Conservation (phyloP, 306 rosid genomes). For the Rubus parviflorus region DNA sequence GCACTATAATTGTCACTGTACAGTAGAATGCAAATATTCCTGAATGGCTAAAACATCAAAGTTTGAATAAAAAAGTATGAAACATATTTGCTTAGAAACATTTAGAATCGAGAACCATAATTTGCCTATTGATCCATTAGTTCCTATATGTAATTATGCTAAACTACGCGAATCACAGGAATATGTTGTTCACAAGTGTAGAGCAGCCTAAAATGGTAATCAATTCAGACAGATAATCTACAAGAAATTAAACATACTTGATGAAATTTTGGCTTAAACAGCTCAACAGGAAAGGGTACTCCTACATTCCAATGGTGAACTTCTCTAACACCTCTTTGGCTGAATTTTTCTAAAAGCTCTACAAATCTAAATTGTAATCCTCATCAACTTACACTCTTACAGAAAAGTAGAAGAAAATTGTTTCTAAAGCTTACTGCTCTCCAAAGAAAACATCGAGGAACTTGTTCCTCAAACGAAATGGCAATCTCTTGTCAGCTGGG, state of each 20-base stretch:
- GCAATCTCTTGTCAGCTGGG: neutral
- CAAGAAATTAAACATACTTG: neutral
- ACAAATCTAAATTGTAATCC: neutral
- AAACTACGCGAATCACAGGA: neutral
- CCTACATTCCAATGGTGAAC: neutral
- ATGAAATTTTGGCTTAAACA: neutral
- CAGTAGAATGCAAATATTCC: neutral
- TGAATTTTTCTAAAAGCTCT: neutral
- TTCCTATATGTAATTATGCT: too few relatives aligned
- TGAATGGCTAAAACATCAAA: too few relatives aligned
- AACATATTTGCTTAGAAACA: too few relatives aligned
- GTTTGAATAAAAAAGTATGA: neutral
- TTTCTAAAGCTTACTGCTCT: slow-evolving; percentile 3
- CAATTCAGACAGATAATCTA: neutral
- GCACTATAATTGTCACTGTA: neutral
- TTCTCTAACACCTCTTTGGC: neutral
- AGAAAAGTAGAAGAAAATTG: neutral
- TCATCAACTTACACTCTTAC: neutral
- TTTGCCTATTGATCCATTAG: too few relatives aligned
- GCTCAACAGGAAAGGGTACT: neutral
- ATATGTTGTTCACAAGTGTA: neutral
- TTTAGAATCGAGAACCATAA: too few relatives aligned
- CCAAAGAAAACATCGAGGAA: neutral
- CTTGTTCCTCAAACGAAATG: neutral
- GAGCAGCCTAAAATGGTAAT: neutral